phyloP scores from a whole-genome alignment of 768 basidiomycete genomes.

The Boletus patriciae region DNA sequence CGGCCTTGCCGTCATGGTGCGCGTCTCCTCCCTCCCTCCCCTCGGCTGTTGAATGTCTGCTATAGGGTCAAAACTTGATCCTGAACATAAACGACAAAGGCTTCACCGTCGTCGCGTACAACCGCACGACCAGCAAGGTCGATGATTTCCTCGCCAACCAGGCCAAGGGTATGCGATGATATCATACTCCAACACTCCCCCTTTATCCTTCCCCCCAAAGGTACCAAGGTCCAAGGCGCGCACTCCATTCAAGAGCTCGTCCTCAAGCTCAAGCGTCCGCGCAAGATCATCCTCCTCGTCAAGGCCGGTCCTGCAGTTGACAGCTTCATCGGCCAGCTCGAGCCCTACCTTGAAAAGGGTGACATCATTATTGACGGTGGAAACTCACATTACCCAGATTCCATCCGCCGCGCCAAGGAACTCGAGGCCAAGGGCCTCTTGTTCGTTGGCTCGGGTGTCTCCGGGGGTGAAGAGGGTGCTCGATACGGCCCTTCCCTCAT shows the following conservation, averaged over 20 bases:
- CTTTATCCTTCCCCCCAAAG: conserved; percentile 43
- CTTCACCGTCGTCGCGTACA: conserved; percentile 95
- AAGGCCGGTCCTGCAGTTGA: conserved; percentile 98
- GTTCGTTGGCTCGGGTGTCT: conserved; percentile 98
- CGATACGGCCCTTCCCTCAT: conserved; percentile 96
- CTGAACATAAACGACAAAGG: conserved; percentile 99
- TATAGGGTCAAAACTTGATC: conserved; percentile 92
- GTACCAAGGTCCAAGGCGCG: conserved; percentile 93
- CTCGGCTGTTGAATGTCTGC: conserved; percentile 4
- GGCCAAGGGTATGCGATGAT: conserved; percentile 78
- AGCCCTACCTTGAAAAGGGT: conserved; percentile 87
- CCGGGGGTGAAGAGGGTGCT: conserved; percentile 99
- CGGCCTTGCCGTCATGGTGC: conserved; percentile 97
- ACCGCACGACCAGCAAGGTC: conserved; percentile 96
- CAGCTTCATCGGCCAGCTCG: conserved; percentile 88
- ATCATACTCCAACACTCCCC: conserved; percentile 25
- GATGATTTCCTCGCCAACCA: conserved; percentile 94
- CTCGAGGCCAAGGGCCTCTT: conserved; percentile 93
- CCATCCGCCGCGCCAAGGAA: conserved; percentile 90
- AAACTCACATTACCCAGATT: conserved; percentile 99
- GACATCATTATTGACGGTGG: conserved; percentile 99
- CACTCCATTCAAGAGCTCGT: conserved; percentile 90
- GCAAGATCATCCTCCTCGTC: conserved; percentile 98
- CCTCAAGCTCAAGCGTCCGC: conserved; percentile 89
- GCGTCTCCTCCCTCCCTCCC: conserved; percentile 24